Base-by-base conservation (phyloP, 2,329 filamentous ascomycete genomes). In the Colletotrichum cereale region DNA sequence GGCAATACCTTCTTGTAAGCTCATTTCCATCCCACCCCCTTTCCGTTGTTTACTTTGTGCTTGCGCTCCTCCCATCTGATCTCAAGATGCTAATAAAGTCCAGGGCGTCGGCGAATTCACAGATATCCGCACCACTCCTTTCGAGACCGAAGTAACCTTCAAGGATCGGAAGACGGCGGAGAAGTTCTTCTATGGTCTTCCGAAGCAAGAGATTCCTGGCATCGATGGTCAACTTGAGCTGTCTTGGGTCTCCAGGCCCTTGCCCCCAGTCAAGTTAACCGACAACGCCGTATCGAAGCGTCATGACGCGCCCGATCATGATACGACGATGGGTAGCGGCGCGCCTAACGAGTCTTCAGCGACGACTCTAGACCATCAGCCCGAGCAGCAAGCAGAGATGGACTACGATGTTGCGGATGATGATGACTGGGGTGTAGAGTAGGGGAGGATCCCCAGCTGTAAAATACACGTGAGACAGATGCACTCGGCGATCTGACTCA, bases 121-220 rank as follows among this genome's bases (percentile, higher is more conserved):
- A 44, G 86, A 87, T 38, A 86, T 92, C 38, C 84, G 89, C 42
- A 82, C 84, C 5, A 84, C 83, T 3, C 79, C 85, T 0, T 73
- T 80, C 1, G 78, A 81, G 0, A 88, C 90, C 1, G 82, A 86
- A 64, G 86, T 93, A 62, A 87, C 87, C 7, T 93, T 93, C 78
- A 89, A 88, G 68, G 90, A 92, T 76, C 88, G 90, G 68, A 89
- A 89, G 77, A 91, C 91, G 18, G 93, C 92, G 5, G 93, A 96
- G 78, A 90, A 87, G 74, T 91, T 92, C 76, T 88, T 87, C 82
- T 88, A 89, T 75, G 84, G 87, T 36, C 81, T 89, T n/a, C 79
- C 87, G 57, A 85, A 85, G 56, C 86, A 86, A 53, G 82, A 86
- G 26, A 88, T 95, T 50, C 89, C 91, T 0, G 88, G 89, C 8